Conservation (phyloP, 441 rosid genomes). For the Arabidopsis hybrid region DNA sequence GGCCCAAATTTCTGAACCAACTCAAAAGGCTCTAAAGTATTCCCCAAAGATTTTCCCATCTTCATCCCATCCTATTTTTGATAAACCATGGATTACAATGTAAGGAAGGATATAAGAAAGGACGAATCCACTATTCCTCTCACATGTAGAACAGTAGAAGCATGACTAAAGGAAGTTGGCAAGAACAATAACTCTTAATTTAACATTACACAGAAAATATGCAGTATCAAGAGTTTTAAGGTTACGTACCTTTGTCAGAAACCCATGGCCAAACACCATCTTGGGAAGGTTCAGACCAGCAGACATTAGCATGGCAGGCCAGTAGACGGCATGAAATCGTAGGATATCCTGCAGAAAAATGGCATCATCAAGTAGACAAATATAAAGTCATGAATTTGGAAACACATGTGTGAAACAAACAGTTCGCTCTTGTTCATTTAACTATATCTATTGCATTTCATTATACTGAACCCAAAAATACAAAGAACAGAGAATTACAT, state of each 20-base stretch:
- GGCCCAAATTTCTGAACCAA: constrained; percentile 82
- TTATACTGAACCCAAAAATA: background rate
- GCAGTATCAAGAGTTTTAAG: constrained; percentile 8
- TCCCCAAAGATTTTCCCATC: constrained; percentile 98
- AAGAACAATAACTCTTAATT: background rate
- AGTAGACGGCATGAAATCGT: constrained; percentile 97
- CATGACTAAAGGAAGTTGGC: background rate
- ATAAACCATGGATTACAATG: constrained; percentile 58
- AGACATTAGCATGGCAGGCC: constrained; percentile 99
- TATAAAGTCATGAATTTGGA: constrained; percentile 1
- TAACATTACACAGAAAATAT: background rate
- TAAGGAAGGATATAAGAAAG: constrained; percentile 56
- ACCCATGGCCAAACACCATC: constrained; percentile 95
- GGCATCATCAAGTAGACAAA: background rate
- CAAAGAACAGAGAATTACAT: background rate
- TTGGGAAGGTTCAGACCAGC: constrained; percentile 87
- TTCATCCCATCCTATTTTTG: constrained; percentile 91
- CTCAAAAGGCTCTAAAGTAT: constrained; percentile 87
- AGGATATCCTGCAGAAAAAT: constrained; percentile 80
- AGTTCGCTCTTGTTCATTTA: background rate
- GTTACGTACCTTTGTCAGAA: constrained; percentile 82
- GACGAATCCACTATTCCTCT: background rate
- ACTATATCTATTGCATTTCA: background rate
- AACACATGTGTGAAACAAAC: background rate
- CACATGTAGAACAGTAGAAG: constrained; percentile 21